Conservation (phyloP, 257 asterid species). For the Galeopsis tetrahit region DNA sequence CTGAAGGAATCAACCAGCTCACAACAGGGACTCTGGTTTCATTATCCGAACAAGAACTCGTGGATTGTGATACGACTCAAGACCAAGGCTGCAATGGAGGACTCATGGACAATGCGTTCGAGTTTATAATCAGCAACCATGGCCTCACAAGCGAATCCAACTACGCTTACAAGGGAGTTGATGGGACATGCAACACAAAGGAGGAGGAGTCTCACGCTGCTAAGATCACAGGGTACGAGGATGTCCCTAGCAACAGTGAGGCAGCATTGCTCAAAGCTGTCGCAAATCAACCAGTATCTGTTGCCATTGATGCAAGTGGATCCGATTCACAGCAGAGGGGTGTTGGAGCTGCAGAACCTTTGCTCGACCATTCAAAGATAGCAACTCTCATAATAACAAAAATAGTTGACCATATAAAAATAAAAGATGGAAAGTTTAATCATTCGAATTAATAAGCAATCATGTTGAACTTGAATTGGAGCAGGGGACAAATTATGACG, state of each 20-base stretch:
- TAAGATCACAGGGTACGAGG: constrained; percentile 41
- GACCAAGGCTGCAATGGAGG: constrained; percentile 43
- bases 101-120: constrained; percentile 40
- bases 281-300: constrained; percentile 45
- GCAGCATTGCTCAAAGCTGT: constrained; percentile 41
- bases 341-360: too few species aligned
- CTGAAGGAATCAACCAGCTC: constrained; percentile 43
- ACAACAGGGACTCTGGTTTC: constrained; percentile 32
- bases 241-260: constrained; percentile 45
- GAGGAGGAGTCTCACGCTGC: constrained; percentile 40
- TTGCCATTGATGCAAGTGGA: constrained; percentile 47
- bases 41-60: constrained; percentile 43
- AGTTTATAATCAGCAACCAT: constrained; percentile 34
- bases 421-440: too few species aligned
- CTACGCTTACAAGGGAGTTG: constrained; percentile 17
- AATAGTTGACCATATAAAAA: too few species aligned
- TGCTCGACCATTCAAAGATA: too few species aligned
- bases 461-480: too few species aligned
- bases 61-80: constrained; percentile 39
- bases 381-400: too few species aligned
- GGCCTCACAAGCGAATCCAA: constrained; percentile 33
- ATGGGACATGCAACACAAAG: constrained; percentile 38
- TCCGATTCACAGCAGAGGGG: too few species aligned
- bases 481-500: constrained; percentile 37
- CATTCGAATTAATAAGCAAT: too few species aligned